phyloP scores from a whole-genome alignment of 2,329 filamentous ascomycete species.

The Pseudocercospora ulei region DNA sequence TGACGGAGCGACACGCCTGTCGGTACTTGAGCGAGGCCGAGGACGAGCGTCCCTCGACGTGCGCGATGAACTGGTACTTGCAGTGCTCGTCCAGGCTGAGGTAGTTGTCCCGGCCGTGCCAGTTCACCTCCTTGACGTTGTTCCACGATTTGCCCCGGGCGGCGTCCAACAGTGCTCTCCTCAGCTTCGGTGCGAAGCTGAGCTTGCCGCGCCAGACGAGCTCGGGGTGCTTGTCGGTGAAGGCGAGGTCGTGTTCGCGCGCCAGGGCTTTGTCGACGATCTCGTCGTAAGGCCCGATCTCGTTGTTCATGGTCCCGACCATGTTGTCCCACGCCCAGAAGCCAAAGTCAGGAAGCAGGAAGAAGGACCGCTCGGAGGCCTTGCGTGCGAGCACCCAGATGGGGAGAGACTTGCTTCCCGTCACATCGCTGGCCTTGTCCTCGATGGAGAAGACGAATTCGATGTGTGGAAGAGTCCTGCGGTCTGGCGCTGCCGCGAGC shows the following conservation, averaged over 20 bases:
- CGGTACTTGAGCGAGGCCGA: conserved; percentile 29
- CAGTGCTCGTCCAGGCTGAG: conserved; percentile 27
- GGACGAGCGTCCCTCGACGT: conserved; percentile 29
- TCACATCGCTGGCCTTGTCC: conserved; percentile 35
- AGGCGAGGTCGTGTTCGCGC: conserved; percentile 15
- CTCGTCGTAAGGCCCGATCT: conserved; percentile 26
- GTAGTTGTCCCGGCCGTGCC: conserved; percentile 22
- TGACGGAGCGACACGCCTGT: conserved; percentile 25
- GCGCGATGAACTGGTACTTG: conserved; percentile 27
- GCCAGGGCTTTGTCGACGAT: conserved; percentile 34
- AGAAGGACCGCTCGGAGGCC: conserved; percentile 35
- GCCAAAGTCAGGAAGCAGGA: conserved; percentile 48
- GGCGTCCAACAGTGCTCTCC: conserved; percentile 29
- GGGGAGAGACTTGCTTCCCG: conserved; percentile 28
- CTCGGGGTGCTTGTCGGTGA: conserved; percentile 25
- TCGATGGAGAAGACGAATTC: conserved; percentile 44
- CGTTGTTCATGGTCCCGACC: conserved; percentile 37
- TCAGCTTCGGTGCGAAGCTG: conserved; percentile 25
- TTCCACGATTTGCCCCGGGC: conserved; percentile 33
- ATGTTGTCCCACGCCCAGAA: conserved; percentile 45
- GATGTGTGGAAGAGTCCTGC: conserved; percentile 37
- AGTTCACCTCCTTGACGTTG: conserved; percentile 32
- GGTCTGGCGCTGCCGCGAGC: conserved; percentile 36
- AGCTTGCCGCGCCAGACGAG: conserved; percentile 31
- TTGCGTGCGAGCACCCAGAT: conserved; percentile 34